Percentiles rank a stretch among this genome's conserved stretches.
These are phyloP conservation scores for Plasmodium vivax DNA, from an alignment of 169 alveolate genomes.

Conservation along the genomic window DNA sequence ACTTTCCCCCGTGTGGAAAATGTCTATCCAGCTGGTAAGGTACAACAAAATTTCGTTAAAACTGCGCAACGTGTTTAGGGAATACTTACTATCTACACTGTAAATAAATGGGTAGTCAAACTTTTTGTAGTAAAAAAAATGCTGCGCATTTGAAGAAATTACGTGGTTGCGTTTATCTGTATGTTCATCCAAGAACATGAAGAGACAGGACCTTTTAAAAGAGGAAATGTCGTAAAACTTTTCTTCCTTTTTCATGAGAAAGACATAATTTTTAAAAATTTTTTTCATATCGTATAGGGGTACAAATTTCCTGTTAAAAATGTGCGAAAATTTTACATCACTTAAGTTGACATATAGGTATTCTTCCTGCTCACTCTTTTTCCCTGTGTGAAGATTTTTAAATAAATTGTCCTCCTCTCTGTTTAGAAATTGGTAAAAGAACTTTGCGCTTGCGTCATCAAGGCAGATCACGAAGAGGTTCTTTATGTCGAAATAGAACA, in stretches of 20 bases:
- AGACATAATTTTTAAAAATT: slow-evolving; percentile 47
- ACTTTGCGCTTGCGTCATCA: slow-evolving; percentile 37
- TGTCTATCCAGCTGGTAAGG: slow-evolving; percentile 58
- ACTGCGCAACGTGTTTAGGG: slow-evolving; percentile 15
- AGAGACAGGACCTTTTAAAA: slow-evolving; percentile 63
- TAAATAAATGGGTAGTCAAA: slow-evolving; percentile 57
- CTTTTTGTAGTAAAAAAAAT: slow-evolving; percentile 55
- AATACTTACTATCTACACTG: slow-evolving; percentile 36
- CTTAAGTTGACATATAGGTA: slow-evolving; percentile 7
- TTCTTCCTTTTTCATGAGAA: slow-evolving; percentile 49
- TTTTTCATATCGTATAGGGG: slow-evolving; percentile 20
- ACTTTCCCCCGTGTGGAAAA: slow-evolving; percentile 51
- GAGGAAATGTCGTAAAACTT: slow-evolving; percentile 20
- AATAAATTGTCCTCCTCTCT: slow-evolving; percentile 16
- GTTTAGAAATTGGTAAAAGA: slow-evolving; percentile 51
- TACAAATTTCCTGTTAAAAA: slow-evolving; percentile 46
- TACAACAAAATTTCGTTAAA: slow-evolving; percentile 56
- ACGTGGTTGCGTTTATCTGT: slow-evolving; percentile 45
- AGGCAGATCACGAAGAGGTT: slow-evolving; percentile 54
- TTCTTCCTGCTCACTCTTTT: background rate
- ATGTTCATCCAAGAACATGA: slow-evolving; percentile 62
- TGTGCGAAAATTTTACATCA: slow-evolving; percentile 49
- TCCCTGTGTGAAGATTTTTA: background rate
- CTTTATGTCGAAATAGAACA: slow-evolving; percentile 47
- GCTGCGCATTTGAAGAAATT: slow-evolving; percentile 37